Conservation (phyloP, 1,139 yeast species). For the Candida labiduridarum region DNA sequence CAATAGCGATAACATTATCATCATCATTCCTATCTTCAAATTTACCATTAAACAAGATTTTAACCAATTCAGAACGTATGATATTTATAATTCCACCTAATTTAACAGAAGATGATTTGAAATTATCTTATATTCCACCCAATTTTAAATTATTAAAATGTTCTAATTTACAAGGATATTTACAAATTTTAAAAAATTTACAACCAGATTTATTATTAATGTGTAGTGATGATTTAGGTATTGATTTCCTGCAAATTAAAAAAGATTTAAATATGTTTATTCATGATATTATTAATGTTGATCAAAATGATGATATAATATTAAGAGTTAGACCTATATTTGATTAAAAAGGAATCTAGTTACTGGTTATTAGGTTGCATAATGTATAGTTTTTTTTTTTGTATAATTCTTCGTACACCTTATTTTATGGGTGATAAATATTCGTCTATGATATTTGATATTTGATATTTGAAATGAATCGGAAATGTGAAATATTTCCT, state of each 20-base stretch:
- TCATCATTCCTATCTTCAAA: conserved; percentile 43
- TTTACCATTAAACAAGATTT: conserved; percentile 44
- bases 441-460: too few species aligned
- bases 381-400: background rate
- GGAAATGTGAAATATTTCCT: background rate
- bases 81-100: conserved; percentile 53
- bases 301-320: conserved; percentile 35
- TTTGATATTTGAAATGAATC: background rate
- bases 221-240: conserved; percentile 49
- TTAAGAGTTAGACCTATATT: conserved; percentile 31
- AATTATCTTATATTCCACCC: conserved; percentile 28
- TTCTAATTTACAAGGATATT: conserved; percentile 45
- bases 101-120: conserved; percentile 43
- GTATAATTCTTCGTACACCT: background rate
- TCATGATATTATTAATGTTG: conserved; percentile 38
- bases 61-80: conserved; percentile 39
- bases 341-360: background rate
- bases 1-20: conserved; percentile 47
- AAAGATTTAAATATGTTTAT: conserved; percentile 44
- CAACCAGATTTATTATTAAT: conserved; percentile 46
- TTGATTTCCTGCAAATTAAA: conserved; percentile 29
- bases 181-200: conserved; percentile 43
- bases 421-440: too few species aligned
- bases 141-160: conserved; percentile 48
- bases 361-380: too few species aligned